Base-by-base conservation (phyloP, 1,284 basidiomycete species). In the Earliella scabrosa region DNA sequence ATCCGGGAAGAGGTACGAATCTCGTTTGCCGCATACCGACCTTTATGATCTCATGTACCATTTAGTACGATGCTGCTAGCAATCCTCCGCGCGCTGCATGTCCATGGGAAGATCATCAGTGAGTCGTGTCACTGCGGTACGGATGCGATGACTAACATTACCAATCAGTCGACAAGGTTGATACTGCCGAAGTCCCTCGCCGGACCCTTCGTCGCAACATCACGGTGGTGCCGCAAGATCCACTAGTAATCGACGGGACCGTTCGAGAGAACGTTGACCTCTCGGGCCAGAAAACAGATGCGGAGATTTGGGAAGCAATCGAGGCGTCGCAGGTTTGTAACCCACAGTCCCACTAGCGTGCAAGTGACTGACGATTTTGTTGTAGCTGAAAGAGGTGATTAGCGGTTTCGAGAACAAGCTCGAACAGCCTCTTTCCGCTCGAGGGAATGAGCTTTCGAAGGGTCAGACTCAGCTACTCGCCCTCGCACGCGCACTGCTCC, bases 391-490 rank as follows among this genome's bases (percentile, higher is more conserved):
- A 13, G 47, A 49, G 26, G 47, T 49, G 10, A 35, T 49, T 16
- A 24, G 36, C 14, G 38, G 32, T 20, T 49, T 49, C 36, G 47
- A 49, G 36, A 20, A 49, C 32, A 49, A 40, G 10, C 47, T 49
- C 9, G 47, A 49, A 11, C 47, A 49, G 36, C 36, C 47, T 10
- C 47, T 49, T 7, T 40, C 14, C n/a, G 39, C 40, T 8, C 40
- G 90, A 1, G 92, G 92, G 5, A 79, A 82, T 51, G 93, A 94
- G 72, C 92, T 94, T 65, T 92, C 88, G 1, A 88, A 90, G 55
- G 93, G 92, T 4, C 92, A 96, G 65, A 70, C 90, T 16, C 92
- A 95, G 71, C 77, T 95, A 2, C 82, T 95, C n/a, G 88, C 91
- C 0, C 83, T 91, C 81, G 87, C 88, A 1, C 79, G 90, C 13